Base-by-base conservation (phyloP, 441 rosid genomes). In the Aquilaria agallochum region DNA sequence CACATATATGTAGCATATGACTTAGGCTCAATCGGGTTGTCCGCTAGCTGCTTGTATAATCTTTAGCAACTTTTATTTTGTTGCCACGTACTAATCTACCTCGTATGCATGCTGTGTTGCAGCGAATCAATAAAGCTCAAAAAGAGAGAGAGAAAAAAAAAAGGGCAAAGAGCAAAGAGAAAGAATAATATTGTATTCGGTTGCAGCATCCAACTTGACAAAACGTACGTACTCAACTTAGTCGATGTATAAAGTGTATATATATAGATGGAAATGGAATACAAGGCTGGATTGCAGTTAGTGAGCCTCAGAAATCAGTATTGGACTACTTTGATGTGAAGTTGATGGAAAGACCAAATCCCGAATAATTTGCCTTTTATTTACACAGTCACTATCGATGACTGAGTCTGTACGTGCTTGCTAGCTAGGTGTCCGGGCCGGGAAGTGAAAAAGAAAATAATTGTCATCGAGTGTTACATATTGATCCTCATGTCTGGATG, bases 91-190 rank as follows among this genome's bases (percentile, higher is more conserved):
- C 5, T 36, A 36, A 3, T 36, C 42, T 36, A 36, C 42, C 3
- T 8, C 2, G 5, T 34, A 9, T 50, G 2, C 53, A 50, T 50
- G 53, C 1, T 50, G 53, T 12, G 53, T 50, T 50, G 53, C 27
- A 4, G 42, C 8, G 42, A 36, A 36, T 36, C 42, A 63, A 47
- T 9, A 36, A 52, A 57, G 33, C 61, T 64, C 52, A 61, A 58
- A 58, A 36, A 36, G 27, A 36, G 42, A 36, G 4, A 0, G 42
- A 36, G 1, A 57, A 50, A 63, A 57, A 62, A 63, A 47, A 69
- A 72, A 71, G 78, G 57, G 56, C 50, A 49, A 74, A 60, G 49
- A 9, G 27, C n/a, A 50, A 50, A 32, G 48, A 12, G n/a, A 52
- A 52, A 42, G 30, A 33, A 20, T 32, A 20, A 2, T 20, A 53